These are phyloP conservation scores for Syzygium malaccense DNA, from an alignment of 441 rosid species.

Conservation along the genomic window DNA sequence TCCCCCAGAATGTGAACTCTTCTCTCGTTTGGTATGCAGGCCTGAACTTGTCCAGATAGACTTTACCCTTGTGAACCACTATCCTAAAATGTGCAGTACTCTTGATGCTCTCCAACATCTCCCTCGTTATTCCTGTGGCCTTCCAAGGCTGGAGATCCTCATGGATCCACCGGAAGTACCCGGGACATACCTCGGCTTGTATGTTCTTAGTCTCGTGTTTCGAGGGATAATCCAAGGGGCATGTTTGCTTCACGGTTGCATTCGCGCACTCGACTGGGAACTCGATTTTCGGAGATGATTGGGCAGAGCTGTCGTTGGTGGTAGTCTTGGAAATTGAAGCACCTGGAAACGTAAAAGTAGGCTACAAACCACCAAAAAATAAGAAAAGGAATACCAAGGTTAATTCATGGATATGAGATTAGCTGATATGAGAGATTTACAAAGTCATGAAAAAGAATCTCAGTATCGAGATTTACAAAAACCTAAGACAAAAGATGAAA, in stretches of 20 bases:
- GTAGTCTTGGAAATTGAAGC: neutral
- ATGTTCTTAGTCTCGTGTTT: neutral
- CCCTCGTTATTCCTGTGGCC: constrained; percentile 55
- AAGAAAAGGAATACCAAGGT: neutral
- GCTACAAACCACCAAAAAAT: neutral
- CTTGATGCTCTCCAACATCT: constrained; percentile 49
- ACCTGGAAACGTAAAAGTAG: neutral
- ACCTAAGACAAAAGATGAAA: neutral
- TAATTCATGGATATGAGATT: neutral
- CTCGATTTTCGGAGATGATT: neutral
- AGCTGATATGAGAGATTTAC: neutral
- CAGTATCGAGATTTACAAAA: neutral
- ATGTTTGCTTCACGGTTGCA: neutral
- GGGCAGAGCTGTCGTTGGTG: neutral
- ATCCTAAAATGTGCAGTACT: constrained; percentile 59
- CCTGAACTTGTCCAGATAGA: constrained; percentile 43
- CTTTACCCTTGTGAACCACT: constrained; percentile 37
- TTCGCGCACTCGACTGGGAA: neutral
- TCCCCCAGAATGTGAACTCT: constrained; percentile 64
- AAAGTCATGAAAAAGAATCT: neutral
- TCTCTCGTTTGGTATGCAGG: constrained; percentile 57
- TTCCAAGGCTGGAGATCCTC: constrained; percentile 82
- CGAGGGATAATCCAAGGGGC: neutral
- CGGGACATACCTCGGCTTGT: neutral
- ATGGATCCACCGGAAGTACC: constrained; percentile 74